These are phyloP conservation scores for Lathyrus sativus DNA, from an alignment of 306 rosid genomes.

Conservation along the genomic window DNA sequence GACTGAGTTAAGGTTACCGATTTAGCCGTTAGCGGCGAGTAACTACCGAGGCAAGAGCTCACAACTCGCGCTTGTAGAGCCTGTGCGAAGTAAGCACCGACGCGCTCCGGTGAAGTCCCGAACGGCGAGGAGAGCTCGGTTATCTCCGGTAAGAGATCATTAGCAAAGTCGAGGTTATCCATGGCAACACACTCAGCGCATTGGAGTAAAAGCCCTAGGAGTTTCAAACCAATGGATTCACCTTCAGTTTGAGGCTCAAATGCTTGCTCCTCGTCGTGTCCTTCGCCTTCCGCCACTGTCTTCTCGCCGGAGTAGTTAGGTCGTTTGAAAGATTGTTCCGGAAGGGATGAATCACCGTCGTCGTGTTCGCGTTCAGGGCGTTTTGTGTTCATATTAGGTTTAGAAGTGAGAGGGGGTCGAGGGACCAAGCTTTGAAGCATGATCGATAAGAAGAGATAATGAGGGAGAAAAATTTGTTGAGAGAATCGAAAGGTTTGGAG, in stretches of 20 bases:
- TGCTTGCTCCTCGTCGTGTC: slow-evolving; percentile 32
- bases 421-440: slow-evolving; percentile 94
- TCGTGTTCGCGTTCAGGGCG: slow-evolving; percentile 56
- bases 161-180: slow-evolving; percentile 73
- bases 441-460: slow-evolving; percentile 42
- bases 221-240: slow-evolving; percentile 70
- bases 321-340: slow-evolving; percentile 51
- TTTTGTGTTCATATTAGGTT: slow-evolving; percentile 65
- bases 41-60: slow-evolving; percentile 70
- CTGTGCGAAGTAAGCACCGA: slow-evolving; percentile 88
- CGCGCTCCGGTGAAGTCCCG: slow-evolving; percentile 85
- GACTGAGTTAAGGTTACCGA: slow-evolving; percentile 61
- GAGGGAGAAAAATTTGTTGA: slow-evolving; percentile 24
- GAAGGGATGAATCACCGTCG: slow-evolving; percentile 34
- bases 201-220: slow-evolving; percentile 79
- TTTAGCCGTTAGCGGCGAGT: slow-evolving; percentile 62
- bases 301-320: slow-evolving; percentile 49
- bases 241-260: slow-evolving; percentile 25
- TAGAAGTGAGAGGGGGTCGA: slow-evolving; percentile 56
- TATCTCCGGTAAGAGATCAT: slow-evolving; percentile 83
- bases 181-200: slow-evolving; percentile 94
- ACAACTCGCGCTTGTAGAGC: slow-evolving; percentile 91
- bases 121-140: slow-evolving; percentile 86
- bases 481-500: slow-evolving; percentile 54
- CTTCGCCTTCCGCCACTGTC: slow-evolving; percentile 39